A percentile compares a stretch with the other conserved stretches of the same genome.
phyloP scores from a whole-genome alignment of 2,329 filamentous ascomycete species.

The Fusarium humuli region DNA sequence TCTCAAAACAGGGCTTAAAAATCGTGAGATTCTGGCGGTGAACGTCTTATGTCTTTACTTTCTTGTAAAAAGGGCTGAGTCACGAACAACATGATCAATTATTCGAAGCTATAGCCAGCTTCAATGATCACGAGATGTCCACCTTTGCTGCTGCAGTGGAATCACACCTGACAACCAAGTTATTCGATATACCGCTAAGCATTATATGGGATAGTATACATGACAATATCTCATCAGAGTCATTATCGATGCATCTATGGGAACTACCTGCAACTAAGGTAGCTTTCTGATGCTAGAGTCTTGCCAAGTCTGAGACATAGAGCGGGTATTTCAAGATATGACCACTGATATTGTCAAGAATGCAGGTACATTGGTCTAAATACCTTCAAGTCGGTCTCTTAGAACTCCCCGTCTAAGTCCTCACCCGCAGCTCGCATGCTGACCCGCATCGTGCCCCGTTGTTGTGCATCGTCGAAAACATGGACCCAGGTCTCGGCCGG shows the following conservation, averaged over 20 bases:
- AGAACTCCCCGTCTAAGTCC: conserved; percentile 13
- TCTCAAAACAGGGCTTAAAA: conserved; percentile 19
- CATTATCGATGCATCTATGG: background rate
- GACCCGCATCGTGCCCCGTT: conserved; percentile 33
- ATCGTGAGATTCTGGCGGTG: conserved; percentile 44
- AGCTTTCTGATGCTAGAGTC: background rate
- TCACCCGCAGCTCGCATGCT: conserved; percentile 27
- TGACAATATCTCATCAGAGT: background rate
- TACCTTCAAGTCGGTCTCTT: conserved; percentile 7
- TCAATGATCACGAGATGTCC: conserved; percentile 25
- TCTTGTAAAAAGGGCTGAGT: conserved; percentile 16
- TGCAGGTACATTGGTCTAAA: conserved; percentile 23
- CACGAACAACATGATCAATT: conserved; percentile 3
- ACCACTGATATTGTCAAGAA: conserved; percentile 14
- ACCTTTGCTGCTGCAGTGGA: conserved; percentile 2
- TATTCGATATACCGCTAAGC: conserved; percentile 17
- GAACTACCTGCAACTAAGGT: background rate
- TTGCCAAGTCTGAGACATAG: conserved; percentile 12
- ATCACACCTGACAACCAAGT: conserved; percentile 10
- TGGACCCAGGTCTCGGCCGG: conserved; percentile 38
- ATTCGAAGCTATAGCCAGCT: conserved; percentile 2
- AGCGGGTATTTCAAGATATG: background rate
- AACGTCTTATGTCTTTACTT: conserved; percentile 18
- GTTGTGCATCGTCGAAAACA: conserved; percentile 16
- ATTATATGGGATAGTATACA: conserved; percentile 14